phyloP scores from a whole-genome alignment of 306 rosid species.

The Lotus japonicus region DNA sequence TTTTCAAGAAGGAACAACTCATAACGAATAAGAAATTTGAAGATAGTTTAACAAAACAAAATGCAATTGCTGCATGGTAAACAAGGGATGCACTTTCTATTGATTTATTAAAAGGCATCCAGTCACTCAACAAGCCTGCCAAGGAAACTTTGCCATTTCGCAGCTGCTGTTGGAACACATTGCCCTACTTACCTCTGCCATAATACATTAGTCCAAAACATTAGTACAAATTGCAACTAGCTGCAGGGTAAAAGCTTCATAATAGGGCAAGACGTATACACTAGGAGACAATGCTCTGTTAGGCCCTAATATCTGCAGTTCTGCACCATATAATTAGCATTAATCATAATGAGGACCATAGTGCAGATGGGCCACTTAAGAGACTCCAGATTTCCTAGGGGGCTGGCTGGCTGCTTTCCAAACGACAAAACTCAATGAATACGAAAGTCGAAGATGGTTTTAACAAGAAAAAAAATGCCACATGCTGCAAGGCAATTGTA shows the following conservation, averaged over 20 bases:
- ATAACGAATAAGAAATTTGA: too few relatives aligned
- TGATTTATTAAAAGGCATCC: too few relatives aligned
- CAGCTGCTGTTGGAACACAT: too few relatives aligned
- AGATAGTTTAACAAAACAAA: too few relatives aligned
- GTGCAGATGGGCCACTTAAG: not conserved
- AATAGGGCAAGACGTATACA: not conserved
- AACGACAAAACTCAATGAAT: not conserved
- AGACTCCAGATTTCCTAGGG: not conserved
- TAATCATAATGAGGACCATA: too few relatives aligned
- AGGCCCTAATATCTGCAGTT: constrained; percentile 3
- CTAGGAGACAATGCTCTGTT: not conserved
- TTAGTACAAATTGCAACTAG: not conserved
- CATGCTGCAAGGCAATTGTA: not conserved
- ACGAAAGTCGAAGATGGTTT: not conserved
- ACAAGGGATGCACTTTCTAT: too few relatives aligned
- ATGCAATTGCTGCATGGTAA: too few relatives aligned
- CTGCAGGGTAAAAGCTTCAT: not conserved
- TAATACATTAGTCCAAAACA: not conserved
- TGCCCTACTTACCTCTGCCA: too few relatives aligned
- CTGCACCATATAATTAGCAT: not conserved
- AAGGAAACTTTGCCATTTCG: too few relatives aligned
- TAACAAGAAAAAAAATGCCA: not conserved
- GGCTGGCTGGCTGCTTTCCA: not conserved
- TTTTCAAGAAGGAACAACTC: too few relatives aligned
- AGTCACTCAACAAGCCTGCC: too few relatives aligned